phyloP scores from a whole-genome alignment of 495 filamentous ascomycete species.

The Neurospora cerealis region DNA sequence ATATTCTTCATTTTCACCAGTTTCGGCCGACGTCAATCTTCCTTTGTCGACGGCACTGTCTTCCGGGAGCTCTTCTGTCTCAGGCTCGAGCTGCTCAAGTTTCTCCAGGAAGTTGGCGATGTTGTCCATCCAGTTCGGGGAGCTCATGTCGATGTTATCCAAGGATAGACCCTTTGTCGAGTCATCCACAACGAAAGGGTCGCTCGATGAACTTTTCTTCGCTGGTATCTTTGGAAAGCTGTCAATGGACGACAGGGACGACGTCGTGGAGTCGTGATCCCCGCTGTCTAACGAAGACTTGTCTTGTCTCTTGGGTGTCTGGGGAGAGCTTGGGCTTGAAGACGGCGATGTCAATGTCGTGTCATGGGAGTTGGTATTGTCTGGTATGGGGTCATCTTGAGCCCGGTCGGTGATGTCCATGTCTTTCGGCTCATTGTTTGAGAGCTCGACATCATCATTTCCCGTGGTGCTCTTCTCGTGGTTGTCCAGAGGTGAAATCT shows the following conservation, averaged over 20 bases:
- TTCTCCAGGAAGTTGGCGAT: background rate
- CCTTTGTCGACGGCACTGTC: background rate
- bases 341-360: no score
- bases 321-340: no score
- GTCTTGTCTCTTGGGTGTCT: background rate
- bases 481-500: background rate
- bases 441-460: background rate
- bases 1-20: background rate
- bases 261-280: accelerated
- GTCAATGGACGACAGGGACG: background rate
- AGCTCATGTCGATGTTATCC: background rate
- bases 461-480: background rate
- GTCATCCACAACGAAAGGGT: background rate
- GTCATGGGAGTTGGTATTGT: no score
- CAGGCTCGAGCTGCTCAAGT: background rate
- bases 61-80: background rate
- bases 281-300: background rate
- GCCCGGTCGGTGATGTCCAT: background rate
- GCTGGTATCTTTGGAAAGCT: background rate
- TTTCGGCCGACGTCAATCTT: no score
- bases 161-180: background rate
- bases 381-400: no score
- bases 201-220: background rate
- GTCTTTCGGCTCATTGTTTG: background rate
- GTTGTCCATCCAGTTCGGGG: background rate